Percentiles rank a stretch among this genome's conserved stretches.
Evolutionary conservation across 2,329 filamentous ascomycete species (phyloP).

Genomic region (Raffaelea ambrosiae): DNA sequence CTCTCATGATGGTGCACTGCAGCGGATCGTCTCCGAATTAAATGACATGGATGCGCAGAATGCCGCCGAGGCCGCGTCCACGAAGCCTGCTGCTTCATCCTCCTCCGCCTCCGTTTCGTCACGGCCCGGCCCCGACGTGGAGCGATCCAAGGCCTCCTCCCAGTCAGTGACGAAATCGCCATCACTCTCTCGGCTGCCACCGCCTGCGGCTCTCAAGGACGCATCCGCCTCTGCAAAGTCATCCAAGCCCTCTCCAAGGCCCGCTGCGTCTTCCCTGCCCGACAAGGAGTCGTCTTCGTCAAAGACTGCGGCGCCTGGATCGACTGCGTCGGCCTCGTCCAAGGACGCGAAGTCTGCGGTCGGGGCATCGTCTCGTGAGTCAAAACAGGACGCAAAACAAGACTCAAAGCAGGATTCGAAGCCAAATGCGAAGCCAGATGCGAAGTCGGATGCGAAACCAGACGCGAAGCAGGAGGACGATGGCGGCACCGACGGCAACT

Average conservation of each 20-base stretch:
- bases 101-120: slow-evolving; percentile 23
- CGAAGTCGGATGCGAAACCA: no score
- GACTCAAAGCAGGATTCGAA: no score
- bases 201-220: slow-evolving; percentile 6
- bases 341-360: slow-evolving; percentile 22
- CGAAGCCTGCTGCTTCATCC: slow-evolving; percentile 49
- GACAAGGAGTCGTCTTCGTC: neutral
- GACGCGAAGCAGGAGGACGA: slow-evolving; percentile 36
- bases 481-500: slow-evolving; percentile 49
- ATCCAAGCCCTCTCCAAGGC: slow-evolving; percentile 3
- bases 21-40: slow-evolving; percentile 41
- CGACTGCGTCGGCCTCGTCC: slow-evolving; percentile 13
- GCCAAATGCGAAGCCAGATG: no score
- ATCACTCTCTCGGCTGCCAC: slow-evolving; percentile 2
- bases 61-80: slow-evolving; percentile 54
- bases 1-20: slow-evolving; percentile 54
- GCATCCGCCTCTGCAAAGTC: neutral
- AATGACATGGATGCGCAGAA: slow-evolving; percentile 63
- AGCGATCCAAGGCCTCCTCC: slow-evolving; percentile 22
- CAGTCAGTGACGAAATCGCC: slow-evolving; percentile 18
- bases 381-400: no score
- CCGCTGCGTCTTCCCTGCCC: neutral
- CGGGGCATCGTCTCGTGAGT: slow-evolving; percentile 17
- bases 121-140: slow-evolving; percentile 25
- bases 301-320: neutral